Percentiles rank a stretch among this genome's conserved stretches.
Conservation (phyloP, 2,329 filamentous ascomycete species). For the Curvularia sp. region DNA sequence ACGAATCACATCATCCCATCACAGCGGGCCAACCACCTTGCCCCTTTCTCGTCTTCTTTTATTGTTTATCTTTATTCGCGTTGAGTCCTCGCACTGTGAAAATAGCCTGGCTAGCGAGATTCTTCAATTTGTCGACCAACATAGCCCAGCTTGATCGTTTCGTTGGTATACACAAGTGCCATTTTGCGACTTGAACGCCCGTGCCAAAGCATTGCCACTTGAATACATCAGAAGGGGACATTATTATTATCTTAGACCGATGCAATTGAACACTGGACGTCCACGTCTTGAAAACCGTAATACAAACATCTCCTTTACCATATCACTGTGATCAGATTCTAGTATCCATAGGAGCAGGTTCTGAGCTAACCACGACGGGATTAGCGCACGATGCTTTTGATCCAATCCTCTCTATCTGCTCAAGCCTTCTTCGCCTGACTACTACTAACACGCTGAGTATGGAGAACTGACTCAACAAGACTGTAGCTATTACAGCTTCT, state of each 20-base stretch:
- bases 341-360: not conserved
- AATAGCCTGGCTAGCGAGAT: rapidly evolving
- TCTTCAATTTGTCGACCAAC: not conserved
- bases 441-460: not conserved
- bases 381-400: not conserved
- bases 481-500: not conserved
- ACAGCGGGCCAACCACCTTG: not conserved
- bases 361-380: not conserved
- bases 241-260: not conserved
- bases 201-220: not conserved
- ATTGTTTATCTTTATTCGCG: not conserved
- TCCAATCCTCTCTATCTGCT: not conserved
- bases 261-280: not conserved
- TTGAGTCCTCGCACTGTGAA: not conserved
- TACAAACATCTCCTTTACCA: not conserved
- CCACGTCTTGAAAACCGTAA: not conserved
- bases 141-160: not conserved
- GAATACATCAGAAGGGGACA: not conserved
- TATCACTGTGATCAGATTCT: not conserved
- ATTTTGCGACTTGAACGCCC: not conserved
- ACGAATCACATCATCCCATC: not conserved
- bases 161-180: not conserved
- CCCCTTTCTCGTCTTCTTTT: not conserved
- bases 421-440: not conserved
- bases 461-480: not conserved